Base-by-base conservation (phyloP, 345 rosid genomes). In the Pugionium dolabratum region DNA sequence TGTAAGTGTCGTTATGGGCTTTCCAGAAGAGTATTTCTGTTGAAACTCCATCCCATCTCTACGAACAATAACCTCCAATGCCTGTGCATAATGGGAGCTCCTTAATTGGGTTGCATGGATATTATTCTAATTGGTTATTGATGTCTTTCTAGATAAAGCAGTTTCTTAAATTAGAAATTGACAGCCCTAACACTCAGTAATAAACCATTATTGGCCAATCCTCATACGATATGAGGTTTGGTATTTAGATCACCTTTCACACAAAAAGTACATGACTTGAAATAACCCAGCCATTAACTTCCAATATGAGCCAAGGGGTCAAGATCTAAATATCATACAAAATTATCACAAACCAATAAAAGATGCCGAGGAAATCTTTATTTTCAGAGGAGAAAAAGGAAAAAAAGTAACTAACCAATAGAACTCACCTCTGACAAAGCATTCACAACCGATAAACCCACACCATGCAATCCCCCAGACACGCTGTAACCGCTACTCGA, bases 391-490 rank as follows among this genome's bases (percentile, higher is more conserved):
- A 46, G 27, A 34, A 48, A 63, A 18, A 55, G 42, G 43, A 45
- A 44, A 29, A 6, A 45, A 37, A 51, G 54, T 44, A 59, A 6
- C 66, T 18, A 66, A 49, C 35, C 26, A 7, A 49, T 50, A 48
- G 67, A 64, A 46, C 81, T 51, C 57, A 94, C 97, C 97, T 90
- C 96, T 36, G 99, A 94, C 74, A 90, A 80, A 41, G 97, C 96
- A 83, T 94, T 94, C 54, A 94, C 99, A 75, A 94, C 99, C 4
- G 97, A 94, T 67, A 94, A 85, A 60, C 99, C 99, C 44, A 94
- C 99, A 66, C 99, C 99, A 58, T 94, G 97, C 66, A 94, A 71
- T 64, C 97, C 97, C 59, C 99, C 99, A 65, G 99, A 94, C 47
- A 94, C 96, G 65, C 78, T 88, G 62, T 94, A 94, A n/a, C 99